Evolutionary conservation across 768 basidiomycete species (phyloP).

Genomic region (Russula virescens): DNA sequence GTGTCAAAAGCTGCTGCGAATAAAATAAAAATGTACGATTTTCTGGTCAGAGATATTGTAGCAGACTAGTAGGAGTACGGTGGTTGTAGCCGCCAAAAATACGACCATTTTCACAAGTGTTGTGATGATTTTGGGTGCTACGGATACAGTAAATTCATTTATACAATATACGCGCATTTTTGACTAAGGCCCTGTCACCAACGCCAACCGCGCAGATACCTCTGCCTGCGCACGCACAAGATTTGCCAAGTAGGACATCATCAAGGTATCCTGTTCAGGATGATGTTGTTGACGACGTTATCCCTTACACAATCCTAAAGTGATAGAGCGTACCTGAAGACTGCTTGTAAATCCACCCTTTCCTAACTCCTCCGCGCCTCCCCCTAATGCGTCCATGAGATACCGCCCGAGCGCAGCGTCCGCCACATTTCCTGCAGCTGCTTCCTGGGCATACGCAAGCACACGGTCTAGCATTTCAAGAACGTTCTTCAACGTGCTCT

Average conservation of each 20-base stretch:
- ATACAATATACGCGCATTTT: slow-evolving; percentile 18
- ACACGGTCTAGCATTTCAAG: slow-evolving; percentile 80
- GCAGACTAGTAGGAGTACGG: too few species aligned
- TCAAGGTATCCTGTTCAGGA: slow-evolving; percentile 69
- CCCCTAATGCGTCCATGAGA: slow-evolving; percentile 77
- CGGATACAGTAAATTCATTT: slow-evolving; percentile 9
- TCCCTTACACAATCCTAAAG: slow-evolving; percentile 1
- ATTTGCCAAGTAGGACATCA: slow-evolving; percentile 92
- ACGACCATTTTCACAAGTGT: neutral
- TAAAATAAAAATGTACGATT: neutral
- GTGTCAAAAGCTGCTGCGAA: slow-evolving; percentile 26
- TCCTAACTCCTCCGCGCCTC: slow-evolving; percentile 65
- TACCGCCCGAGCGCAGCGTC: slow-evolving; percentile 87
- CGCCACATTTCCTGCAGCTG: slow-evolving; percentile 69
- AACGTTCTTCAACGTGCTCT: slow-evolving; percentile 65
- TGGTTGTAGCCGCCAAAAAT: neutral
- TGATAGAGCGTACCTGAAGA: slow-evolving; percentile 49
- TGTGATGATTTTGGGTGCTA: neutral
- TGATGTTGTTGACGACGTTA: slow-evolving; percentile 19
- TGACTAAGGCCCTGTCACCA: slow-evolving; percentile 49
- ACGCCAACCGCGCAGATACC: slow-evolving; percentile 79
- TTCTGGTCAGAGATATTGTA: too few species aligned
- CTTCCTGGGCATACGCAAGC: slow-evolving; percentile 74
- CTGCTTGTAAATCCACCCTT: slow-evolving; percentile 71
- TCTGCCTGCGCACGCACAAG: slow-evolving; percentile 92